A percentile compares a stretch with the other conserved stretches of the same genome.
These are phyloP conservation scores for Candida boidinii DNA, from an alignment of 805 yeast species.

Conservation along the genomic window DNA sequence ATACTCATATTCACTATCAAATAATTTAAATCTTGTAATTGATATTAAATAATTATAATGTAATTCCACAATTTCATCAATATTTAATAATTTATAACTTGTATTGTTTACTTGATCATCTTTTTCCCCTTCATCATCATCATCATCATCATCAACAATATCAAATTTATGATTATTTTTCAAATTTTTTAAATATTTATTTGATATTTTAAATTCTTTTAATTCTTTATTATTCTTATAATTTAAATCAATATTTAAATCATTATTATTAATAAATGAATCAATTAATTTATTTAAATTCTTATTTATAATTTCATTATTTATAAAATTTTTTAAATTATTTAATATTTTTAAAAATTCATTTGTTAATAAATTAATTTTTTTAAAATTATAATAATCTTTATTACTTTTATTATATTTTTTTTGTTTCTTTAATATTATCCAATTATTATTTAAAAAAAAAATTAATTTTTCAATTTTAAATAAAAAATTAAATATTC, in stretches of 20 bases:
- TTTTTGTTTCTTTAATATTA: constrained; percentile 24
- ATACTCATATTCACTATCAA: constrained; percentile 16
- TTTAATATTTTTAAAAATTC: constrained; percentile 34
- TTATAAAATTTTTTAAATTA: constrained; percentile 30
- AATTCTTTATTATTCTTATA: too few species aligned
- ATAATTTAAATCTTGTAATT: constrained; percentile 28
- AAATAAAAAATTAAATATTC: constrained; percentile 83
- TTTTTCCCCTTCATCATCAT: background rate
- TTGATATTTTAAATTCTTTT: too few species aligned
- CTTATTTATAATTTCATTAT: constrained; percentile 37
- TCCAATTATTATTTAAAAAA: constrained; percentile 44
- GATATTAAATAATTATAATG: constrained; percentile 26
- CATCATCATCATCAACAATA: too few species aligned
- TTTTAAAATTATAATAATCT: constrained; percentile 17
- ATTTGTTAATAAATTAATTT: constrained; percentile 30
- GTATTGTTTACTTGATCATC: constrained; percentile 12
- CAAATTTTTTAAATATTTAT: background rate
- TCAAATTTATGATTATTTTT: background rate
- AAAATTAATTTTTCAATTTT: constrained; percentile 55
- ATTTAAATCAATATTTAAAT: constrained; percentile 7
- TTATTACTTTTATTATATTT: too few species aligned
- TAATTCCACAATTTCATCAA: constrained; percentile 38
- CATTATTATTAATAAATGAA: constrained; percentile 9
- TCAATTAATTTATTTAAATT: constrained; percentile 22
- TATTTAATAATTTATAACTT: too few species aligned